Evolutionary conservation across 768 basidiomycete species (phyloP).

Genomic region (Coprinopsis marcescibilis): DNA sequence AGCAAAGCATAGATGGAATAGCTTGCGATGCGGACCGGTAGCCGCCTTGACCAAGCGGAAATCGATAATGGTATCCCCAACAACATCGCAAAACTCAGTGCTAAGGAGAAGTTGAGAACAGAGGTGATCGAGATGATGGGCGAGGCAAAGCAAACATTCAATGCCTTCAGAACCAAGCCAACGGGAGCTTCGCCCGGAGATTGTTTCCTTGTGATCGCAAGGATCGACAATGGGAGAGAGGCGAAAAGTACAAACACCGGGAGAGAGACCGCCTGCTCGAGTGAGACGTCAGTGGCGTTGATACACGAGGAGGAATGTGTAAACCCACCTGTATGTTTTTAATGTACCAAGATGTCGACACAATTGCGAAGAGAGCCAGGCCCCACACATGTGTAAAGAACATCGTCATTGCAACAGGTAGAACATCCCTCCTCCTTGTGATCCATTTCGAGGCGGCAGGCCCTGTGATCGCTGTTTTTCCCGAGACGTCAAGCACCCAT

Average conservation of each 20-base stretch:
- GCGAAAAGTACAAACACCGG: constrained; percentile 16
- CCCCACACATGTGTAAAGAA: constrained; percentile 53
- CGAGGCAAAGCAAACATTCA: constrained; percentile 80
- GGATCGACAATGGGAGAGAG: constrained; percentile 27
- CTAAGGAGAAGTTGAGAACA: constrained; percentile 90
- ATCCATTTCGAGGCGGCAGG: constrained; percentile 40
- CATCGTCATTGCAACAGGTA: constrained; percentile 49
- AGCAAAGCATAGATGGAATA: constrained; percentile 40
- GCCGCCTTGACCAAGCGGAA: constrained; percentile 26
- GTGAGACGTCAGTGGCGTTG: constrained; percentile 1
- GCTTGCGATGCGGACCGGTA: constrained; percentile 19
- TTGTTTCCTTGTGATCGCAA: constrained; percentile 22
- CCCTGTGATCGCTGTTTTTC: constrained; percentile 12
- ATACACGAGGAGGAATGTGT: not conserved
- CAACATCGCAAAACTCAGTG: constrained; percentile 59
- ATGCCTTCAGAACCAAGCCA: constrained; percentile 54
- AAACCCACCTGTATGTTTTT: constrained; percentile 34
- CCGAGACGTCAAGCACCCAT: constrained; percentile 33
- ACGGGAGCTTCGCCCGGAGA: constrained; percentile 29
- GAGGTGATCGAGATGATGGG: constrained; percentile 80
- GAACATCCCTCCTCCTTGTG: constrained; percentile 47
- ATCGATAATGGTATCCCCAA: constrained; percentile 62
- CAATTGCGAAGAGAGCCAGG: constrained; percentile 38
- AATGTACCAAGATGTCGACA: constrained; percentile 42
- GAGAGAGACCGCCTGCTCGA: constrained; percentile 4